Evolutionary conservation across 192 early-diverging fungal species (phyloP).

Genomic region (Coemansia sp.): DNA sequence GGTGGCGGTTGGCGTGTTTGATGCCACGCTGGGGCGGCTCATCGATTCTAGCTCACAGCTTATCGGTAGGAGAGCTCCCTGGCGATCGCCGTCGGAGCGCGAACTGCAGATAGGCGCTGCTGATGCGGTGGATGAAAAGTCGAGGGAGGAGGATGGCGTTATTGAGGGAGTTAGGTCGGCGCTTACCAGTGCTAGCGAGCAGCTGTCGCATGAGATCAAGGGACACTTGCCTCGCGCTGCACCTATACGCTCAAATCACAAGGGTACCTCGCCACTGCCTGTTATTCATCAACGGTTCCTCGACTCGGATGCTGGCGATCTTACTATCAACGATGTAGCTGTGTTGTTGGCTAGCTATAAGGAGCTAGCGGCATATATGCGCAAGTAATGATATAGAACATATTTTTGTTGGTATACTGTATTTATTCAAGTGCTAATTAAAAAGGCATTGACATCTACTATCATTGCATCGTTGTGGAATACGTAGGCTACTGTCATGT

Average conservation of each 20-base stretch:
- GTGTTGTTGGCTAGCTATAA: conserved; percentile 47
- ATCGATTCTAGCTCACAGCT: conserved; percentile 41
- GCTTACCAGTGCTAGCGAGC: conserved; percentile 37
- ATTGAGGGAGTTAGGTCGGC: conserved; percentile 30
- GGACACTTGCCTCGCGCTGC: conserved; percentile 30
- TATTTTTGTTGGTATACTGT: not conserved
- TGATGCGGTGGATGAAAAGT: conserved; percentile 14
- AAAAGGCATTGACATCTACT: conserved; percentile 37
- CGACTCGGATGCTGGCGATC: conserved; percentile 14
- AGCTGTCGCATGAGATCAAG: conserved; percentile 48
- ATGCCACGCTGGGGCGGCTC: conserved; percentile 47
- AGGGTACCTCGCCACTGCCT: not conserved
- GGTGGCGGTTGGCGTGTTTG: conserved; percentile 55
- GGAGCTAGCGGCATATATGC: conserved; percentile 35
- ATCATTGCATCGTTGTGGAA: conserved; percentile 36
- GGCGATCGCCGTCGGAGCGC: conserved; percentile 31
- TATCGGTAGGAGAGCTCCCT: conserved; percentile 22
- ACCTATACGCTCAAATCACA: not conserved
- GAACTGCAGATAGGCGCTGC: conserved; percentile 24
- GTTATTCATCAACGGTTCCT: conserved; percentile 29
- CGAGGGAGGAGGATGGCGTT: conserved; percentile 1
- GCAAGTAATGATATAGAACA: conserved; percentile 10
- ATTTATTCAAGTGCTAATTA: conserved; percentile 19
- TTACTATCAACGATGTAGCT: conserved; percentile 43
- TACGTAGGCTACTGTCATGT: conserved; percentile 30